Evolutionary conservation across 345 rosid genomes (phyloP).

Genomic region (Passiflora organensis): DNA sequence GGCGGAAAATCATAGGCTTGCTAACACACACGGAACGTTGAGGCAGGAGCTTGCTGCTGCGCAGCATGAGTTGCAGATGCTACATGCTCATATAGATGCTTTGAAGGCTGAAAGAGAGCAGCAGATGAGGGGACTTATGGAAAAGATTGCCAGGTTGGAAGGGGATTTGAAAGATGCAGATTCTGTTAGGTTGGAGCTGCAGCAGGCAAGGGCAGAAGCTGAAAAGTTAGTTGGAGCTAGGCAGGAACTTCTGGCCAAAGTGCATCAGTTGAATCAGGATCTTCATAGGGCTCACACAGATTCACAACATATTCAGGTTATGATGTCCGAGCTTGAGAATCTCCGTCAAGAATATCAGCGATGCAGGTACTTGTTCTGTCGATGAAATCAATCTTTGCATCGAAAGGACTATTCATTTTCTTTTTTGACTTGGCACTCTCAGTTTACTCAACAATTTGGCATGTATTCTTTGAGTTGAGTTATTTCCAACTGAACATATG

Average conservation of each 20-base stretch:
- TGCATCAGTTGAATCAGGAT: slow-evolving; percentile 68
- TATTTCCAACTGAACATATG: too few relatives aligned
- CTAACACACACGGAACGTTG: slow-evolving; percentile 62
- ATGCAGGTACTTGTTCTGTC: slow-evolving; percentile 58
- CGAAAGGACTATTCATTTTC: too few relatives aligned
- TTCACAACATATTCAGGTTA: slow-evolving; percentile 70
- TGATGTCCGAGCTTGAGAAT: slow-evolving; percentile 73
- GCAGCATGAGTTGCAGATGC: slow-evolving; percentile 82
- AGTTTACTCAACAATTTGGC: too few relatives aligned
- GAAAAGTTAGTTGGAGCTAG: slow-evolving; percentile 58
- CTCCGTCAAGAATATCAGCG: slow-evolving; percentile 88
- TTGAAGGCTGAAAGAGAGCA: slow-evolving; percentile 79
- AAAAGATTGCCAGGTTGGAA: slow-evolving; percentile 73
- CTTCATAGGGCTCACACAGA: slow-evolving; percentile 69
- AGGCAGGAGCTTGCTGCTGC: slow-evolving; percentile 87
- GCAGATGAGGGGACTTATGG: slow-evolving; percentile 56
- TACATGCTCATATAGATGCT: slow-evolving; percentile 64
- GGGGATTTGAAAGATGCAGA: slow-evolving; percentile 66
- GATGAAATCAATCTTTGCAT: too few relatives aligned
- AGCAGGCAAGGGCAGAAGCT: slow-evolving; percentile 70
- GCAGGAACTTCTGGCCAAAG: slow-evolving; percentile 76
- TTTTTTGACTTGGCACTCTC: too few relatives aligned
- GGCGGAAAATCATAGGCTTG: slow-evolving; percentile 84
- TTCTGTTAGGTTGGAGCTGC: slow-evolving; percentile 61
- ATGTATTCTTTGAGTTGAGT: not conserved